Percentiles rank a stretch among this genome's conserved stretches.
phyloP scores from a whole-genome alignment of 2,329 filamentous ascomycete genomes.

The Cucurbitaria berberidis region DNA sequence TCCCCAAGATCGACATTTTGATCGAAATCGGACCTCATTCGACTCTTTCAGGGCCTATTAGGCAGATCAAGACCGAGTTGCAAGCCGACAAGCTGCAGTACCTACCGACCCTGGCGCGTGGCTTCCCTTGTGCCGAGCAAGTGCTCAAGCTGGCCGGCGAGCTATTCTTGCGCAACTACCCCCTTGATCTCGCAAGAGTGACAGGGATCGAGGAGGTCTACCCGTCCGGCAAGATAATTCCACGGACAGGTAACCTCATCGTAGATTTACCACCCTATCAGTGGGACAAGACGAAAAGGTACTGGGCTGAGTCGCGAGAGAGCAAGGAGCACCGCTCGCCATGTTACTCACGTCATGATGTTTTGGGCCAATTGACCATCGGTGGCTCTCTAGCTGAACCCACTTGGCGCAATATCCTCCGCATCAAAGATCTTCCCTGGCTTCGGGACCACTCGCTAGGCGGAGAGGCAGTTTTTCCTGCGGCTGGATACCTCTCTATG shows the following conservation, averaged over 20 bases:
- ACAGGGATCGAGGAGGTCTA: neutral
- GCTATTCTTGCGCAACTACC: conserved; percentile 14
- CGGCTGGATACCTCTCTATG: neutral
- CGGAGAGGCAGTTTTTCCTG: neutral
- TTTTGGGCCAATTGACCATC: conserved; percentile 12
- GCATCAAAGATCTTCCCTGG: conserved; percentile 53
- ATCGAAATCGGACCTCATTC: conserved; percentile 43
- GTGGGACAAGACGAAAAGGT: conserved; percentile 19
- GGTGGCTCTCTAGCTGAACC: conserved; percentile 25
- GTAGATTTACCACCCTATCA: conserved; percentile 25
- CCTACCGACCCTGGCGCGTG: conserved; percentile 10
- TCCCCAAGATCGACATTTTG: conserved; percentile 10
- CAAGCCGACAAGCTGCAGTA: conserved; percentile 14
- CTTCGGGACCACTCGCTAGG: conserved; percentile 48
- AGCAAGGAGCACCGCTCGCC: conserved; percentile 18
- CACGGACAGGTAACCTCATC: neutral
- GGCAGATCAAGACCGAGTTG: conserved; percentile 48
- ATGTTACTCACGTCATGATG: conserved; percentile 17
- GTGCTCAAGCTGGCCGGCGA: conserved; percentile 20
- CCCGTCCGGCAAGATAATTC: neutral
- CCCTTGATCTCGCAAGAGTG: conserved; percentile 16
- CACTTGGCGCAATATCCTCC: conserved; percentile 53
- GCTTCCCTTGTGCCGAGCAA: conserved; percentile 5
- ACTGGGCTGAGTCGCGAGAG: conserved; percentile 20
- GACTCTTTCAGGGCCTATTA: conserved; percentile 50